phyloP scores from a whole-genome alignment of 2,329 filamentous ascomycete genomes.

The Chlorencoelia australis region DNA sequence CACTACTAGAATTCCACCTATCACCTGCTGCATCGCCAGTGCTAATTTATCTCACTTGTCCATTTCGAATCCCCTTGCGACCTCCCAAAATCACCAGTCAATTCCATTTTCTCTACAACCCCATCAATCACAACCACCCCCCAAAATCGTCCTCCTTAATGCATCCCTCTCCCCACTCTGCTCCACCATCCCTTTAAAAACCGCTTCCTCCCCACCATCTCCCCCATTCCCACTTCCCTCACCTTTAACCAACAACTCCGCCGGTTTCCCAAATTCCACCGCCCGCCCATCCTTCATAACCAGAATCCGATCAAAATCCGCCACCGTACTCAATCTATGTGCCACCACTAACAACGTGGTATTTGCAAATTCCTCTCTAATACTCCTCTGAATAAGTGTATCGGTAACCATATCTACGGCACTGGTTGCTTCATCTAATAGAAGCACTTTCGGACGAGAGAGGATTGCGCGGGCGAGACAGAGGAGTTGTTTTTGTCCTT shows the following conservation, averaged over 20 bases:
- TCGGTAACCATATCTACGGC: slow-evolving; percentile 70
- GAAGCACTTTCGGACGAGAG: slow-evolving; percentile 60
- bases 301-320: slow-evolving; percentile 64
- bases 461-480: slow-evolving; percentile 65
- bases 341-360: slow-evolving; percentile 64
- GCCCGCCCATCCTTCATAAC: slow-evolving; percentile 59
- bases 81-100: no score
- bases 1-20: no score
- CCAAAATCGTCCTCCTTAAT: slow-evolving; percentile 16
- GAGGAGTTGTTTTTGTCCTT: slow-evolving; percentile 64
- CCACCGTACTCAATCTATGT: slow-evolving; percentile 64
- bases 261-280: slow-evolving; percentile 55
- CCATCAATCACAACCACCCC: no score
- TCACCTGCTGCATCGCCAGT: no score
- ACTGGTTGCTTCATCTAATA: slow-evolving; percentile 68
- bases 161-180: slow-evolving; percentile 13
- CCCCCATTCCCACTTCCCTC: no score
- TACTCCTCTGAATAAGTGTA: slow-evolving; percentile 59
- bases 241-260: slow-evolving; percentile 35
- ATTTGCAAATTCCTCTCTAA: slow-evolving; percentile 59
- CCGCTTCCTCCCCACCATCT: no score
- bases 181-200: slow-evolving; percentile 25
- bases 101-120: no score
- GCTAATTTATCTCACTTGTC: no score
- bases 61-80: no score